Percentiles rank a stretch among this genome's conserved stretches.
Evolutionary conservation across 805 yeast genomes (phyloP).

Genomic region (Zygosaccharomyces pseudorouxii): DNA sequence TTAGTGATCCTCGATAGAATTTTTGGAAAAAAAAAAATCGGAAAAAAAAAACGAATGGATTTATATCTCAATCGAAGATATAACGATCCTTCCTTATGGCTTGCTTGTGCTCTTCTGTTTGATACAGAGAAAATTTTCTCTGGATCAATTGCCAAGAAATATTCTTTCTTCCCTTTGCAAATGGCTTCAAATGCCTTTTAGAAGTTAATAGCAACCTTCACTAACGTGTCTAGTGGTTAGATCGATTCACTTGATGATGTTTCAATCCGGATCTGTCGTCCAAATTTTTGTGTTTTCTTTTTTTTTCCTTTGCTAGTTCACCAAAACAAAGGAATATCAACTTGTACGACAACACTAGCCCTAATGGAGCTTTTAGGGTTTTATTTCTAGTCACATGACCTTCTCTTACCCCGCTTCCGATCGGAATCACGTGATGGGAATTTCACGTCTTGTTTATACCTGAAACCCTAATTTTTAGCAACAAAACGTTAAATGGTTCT

Average conservation of each 20-base stretch:
- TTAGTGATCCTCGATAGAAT: background rate
- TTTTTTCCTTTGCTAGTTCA: background rate
- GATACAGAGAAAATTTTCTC: background rate
- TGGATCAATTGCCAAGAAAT: background rate
- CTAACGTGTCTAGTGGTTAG: background rate
- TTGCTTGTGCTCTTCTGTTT: background rate
- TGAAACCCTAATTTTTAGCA: background rate
- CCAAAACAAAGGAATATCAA: background rate
- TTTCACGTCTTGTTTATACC: background rate
- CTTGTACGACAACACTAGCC: background rate
- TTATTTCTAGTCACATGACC: background rate
- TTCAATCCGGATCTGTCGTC: constrained; percentile 5
- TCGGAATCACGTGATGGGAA: background rate
- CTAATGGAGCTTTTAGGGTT: background rate
- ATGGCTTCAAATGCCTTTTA: background rate
- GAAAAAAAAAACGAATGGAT: background rate
- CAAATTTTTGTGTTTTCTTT: background rate
- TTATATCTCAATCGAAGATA: no score
- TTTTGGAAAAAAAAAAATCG: background rate
- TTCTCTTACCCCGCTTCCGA: no score
- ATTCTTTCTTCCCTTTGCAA: background rate
- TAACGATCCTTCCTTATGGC: no score
- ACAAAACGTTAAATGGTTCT: background rate
- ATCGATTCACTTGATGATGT: constrained; percentile 1
- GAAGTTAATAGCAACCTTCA: background rate